Percentiles rank a stretch among this genome's conserved stretches.
Evolutionary conservation across 176 grass and related monocot genomes (phyloP).

Genomic region (Oryza coarctata): DNA sequence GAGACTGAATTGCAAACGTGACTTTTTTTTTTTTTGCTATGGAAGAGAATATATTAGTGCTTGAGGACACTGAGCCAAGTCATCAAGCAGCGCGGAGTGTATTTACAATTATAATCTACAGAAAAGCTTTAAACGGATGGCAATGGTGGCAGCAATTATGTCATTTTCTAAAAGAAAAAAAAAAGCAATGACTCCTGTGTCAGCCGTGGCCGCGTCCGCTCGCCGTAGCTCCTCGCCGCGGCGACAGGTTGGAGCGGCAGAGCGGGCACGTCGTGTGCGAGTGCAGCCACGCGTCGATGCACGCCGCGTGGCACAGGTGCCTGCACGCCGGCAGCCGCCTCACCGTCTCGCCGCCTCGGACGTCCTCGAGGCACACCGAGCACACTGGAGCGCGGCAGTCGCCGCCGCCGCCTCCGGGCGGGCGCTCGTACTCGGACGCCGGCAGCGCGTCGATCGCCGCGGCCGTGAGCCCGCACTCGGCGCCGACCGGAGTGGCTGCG

Average conservation of each 20-base stretch:
- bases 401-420: background rate
- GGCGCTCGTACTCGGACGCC: constrained; percentile 25
- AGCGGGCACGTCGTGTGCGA: constrained; percentile 68
- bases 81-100: too few relatives aligned
- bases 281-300: constrained; percentile 65
- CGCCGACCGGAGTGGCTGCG: background rate
- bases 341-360: constrained; percentile 60
- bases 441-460: background rate
- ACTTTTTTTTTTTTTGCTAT: too few relatives aligned
- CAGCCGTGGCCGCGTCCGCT: background rate
- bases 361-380: constrained; percentile 62
- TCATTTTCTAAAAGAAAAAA: too few relatives aligned
- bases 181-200: background rate
- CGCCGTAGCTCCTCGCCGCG: background rate
- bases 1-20: too few relatives aligned
- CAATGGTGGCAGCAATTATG: too few relatives aligned
- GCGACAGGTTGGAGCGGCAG: constrained; percentile 37
- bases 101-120: too few relatives aligned
- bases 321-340: constrained; percentile 60
- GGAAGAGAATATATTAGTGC: too few relatives aligned
- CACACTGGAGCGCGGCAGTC: background rate
- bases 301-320: constrained; percentile 68
- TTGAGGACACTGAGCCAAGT: too few relatives aligned
- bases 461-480: too few relatives aligned
- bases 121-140: too few relatives aligned